Base-by-base conservation (phyloP, 2,329 filamentous ascomycete species). In the Fusarium circinatum region DNA sequence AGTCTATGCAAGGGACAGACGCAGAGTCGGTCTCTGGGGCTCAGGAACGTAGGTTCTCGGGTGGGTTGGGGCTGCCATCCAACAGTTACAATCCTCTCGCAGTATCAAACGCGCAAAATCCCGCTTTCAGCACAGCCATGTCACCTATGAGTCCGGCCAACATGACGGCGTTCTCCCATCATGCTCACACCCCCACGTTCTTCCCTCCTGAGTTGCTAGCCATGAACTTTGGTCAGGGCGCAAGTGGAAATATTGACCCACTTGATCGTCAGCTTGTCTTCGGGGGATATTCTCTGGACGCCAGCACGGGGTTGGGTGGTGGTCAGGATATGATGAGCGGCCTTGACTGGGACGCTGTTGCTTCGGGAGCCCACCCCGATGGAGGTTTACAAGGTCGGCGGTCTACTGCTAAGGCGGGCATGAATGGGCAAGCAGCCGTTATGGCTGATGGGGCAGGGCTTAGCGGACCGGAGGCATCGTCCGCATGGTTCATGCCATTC, bases 401-500 rank as follows among this genome's bases (percentile, higher is more conserved):
- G 42, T 76, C 77, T 18, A 76, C 78, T 44, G 72, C 75, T 45
- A 82, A 82, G 44, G 62, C 70, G 44, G 77, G 79, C 38, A 75
- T 80, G 47, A 81, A 79, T 60, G 77, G 79, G 28, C 81, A 78
- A 36, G 62, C 65, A n/a, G 62, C 71, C 17, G 68, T 75, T 44
- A 57, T 74, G 26, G 59, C 64, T 14, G 75, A 76, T 42, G 73
- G 65, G 28, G 62, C 79, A 52, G 68, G 72, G 38, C 78, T 80
- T 54, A 69, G 60, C 54, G 80, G 79, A 8, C 83, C 83, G 41
- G 88, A 90, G 69, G 84, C 87, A 5, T 88, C 85, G 57, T 92
- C 91, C 59, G 94, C 93, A 10, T 98, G 95, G 94, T 97, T 97
- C 81, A 91, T 97, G 85, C 94, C 95, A 3, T 97, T 98, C 83